Evolutionary conservation across 78 protist species (phyloP).

Genomic region (Blattamonas nauphoetae): DNA sequence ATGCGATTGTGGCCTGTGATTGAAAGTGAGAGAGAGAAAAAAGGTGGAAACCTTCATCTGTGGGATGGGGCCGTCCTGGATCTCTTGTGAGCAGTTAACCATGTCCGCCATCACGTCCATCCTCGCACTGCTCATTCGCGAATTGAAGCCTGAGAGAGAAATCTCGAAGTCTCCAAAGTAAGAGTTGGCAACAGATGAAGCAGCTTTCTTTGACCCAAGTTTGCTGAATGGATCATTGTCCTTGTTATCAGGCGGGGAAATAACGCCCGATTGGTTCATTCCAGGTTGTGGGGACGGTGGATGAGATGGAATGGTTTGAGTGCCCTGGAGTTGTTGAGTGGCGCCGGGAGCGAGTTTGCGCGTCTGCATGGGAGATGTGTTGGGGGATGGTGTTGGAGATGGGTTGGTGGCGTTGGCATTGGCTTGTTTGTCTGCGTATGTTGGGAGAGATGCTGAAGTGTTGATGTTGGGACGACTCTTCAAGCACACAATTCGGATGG

Average conservation of each 20-base stretch:
- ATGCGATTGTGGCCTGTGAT: background rate
- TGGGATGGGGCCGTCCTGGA: too few relatives aligned
- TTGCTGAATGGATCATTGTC: background rate
- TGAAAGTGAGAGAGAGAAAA: too few relatives aligned
- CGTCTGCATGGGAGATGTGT: background rate
- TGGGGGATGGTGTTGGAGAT: background rate
- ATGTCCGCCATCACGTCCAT: background rate
- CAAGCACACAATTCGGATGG: too few relatives aligned
- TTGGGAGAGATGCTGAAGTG: background rate
- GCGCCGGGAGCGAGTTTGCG: background rate
- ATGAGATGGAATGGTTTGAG: background rate
- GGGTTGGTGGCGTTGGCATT: background rate
- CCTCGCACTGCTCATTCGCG: background rate
- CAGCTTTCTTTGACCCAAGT: background rate
- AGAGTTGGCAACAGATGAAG: background rate
- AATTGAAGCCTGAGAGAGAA: background rate
- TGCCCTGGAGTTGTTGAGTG: too few relatives aligned
- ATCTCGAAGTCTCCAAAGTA: background rate
- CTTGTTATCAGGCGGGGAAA: background rate
- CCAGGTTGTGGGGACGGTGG: background rate
- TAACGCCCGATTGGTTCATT: background rate
- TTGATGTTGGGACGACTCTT: background rate
- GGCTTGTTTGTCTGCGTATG: background rate
- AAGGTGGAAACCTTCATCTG: too few relatives aligned
- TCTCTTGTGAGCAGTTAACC: background rate